A percentile compares a stretch with the other conserved stretches of the same genome.
Conservation (phyloP, 306 rosid species). For the Trifolium dubium region DNA sequence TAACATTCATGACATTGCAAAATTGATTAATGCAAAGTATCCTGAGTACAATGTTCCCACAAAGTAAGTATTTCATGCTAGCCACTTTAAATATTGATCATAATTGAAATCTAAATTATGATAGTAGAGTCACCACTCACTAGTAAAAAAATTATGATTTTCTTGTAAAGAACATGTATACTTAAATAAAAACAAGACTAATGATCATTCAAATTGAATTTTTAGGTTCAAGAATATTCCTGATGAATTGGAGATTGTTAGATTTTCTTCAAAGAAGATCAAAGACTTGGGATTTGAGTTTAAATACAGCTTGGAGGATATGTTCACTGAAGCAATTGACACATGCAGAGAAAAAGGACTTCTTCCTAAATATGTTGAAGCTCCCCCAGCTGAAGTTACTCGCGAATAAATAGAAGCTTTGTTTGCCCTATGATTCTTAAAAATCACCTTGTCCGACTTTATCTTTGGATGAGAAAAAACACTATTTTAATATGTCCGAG, state of each 20-base stretch:
- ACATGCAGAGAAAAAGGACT: conserved; percentile 68
- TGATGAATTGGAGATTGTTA: conserved; percentile 54
- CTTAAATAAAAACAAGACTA: not conserved
- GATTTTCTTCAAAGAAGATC: conserved; percentile 74
- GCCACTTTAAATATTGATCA: no score
- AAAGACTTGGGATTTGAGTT: conserved; percentile 66
- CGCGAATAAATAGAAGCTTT: not conserved
- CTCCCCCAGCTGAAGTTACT: not conserved
- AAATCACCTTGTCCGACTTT: no score
- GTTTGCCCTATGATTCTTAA: no score
- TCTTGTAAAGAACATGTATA: not conserved
- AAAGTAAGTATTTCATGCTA: conserved; percentile 46
- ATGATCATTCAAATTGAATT: conserved; percentile 9
- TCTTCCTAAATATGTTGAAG: conserved; percentile 33
- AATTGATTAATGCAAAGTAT: conserved; percentile 53
- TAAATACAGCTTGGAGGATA: conserved; percentile 71
- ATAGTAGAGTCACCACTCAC: no score
- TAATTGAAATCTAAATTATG: no score
- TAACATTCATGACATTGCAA: conserved; percentile 65
- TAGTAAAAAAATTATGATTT: no score
- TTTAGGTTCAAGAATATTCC: conserved; percentile 66
- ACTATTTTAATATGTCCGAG: no score
- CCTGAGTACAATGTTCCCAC: conserved; percentile 72
- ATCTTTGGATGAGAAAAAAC: no score
- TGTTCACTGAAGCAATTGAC: conserved; percentile 67